phyloP scores from a whole-genome alignment of 2,329 filamentous ascomycete species.

The Phialophora expanda region DNA sequence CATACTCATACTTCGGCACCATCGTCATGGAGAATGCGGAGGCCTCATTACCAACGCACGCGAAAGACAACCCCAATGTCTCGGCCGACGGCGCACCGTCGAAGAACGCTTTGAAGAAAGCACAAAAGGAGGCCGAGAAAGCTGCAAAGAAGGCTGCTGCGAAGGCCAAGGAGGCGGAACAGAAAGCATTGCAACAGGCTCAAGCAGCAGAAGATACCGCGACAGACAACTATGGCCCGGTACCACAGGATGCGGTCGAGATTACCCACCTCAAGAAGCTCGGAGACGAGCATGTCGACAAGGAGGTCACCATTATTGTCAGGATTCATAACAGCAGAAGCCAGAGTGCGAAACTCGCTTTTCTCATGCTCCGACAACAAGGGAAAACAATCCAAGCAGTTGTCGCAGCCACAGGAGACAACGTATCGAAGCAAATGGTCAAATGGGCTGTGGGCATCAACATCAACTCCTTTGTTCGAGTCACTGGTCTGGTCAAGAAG shows the following conservation, averaged over 20 bases:
- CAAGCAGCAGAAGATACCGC: slow-evolving; percentile 58
- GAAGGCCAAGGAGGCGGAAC: slow-evolving; percentile 51
- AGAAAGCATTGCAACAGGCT: slow-evolving; percentile 38
- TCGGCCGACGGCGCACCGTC: slow-evolving; percentile 56
- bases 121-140: slow-evolving; percentile 88
- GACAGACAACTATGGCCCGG: slow-evolving; percentile 79
- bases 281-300: slow-evolving; percentile 66
- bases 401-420: slow-evolving; percentile 63
- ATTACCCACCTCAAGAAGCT: slow-evolving; percentile 66
- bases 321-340: slow-evolving; percentile 86
- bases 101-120: slow-evolving; percentile 85
- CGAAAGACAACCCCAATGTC: slow-evolving; percentile 37
- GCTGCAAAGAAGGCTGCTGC: slow-evolving; percentile 71
- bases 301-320: slow-evolving; percentile 75
- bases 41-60: slow-evolving; percentile 34
- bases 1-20: background rate
- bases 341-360: slow-evolving; percentile 89
- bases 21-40: slow-evolving; percentile 24
- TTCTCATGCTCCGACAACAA: slow-evolving; percentile 82
- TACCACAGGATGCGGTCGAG: slow-evolving; percentile 62
- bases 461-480: slow-evolving; percentile 79
- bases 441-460: slow-evolving; percentile 81
- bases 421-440: slow-evolving; percentile 84
- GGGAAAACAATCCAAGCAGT: slow-evolving; percentile 84
- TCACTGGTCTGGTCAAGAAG: slow-evolving; percentile 81